Percentiles rank a stretch among this genome's conserved stretches.
Conservation (phyloP, 306 rosid species). For the Cucurbita argyrosperma region DNA sequence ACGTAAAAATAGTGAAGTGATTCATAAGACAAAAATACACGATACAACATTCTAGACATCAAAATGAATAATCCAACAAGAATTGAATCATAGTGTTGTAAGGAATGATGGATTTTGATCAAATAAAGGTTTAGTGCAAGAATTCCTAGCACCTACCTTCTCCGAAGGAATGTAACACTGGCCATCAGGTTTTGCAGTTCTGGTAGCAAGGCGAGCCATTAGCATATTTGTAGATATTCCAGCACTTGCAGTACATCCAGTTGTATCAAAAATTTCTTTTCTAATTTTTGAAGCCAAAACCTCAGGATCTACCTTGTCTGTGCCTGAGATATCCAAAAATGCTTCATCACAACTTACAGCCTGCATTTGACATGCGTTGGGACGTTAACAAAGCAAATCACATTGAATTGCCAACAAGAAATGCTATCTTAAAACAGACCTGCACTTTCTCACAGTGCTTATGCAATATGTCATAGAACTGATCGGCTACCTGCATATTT, state of each 20-base stretch:
- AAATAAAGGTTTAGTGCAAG: neutral
- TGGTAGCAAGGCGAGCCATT: conserved; percentile 89
- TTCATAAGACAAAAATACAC: neutral
- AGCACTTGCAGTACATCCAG: conserved; percentile 86
- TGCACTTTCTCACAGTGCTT: conserved; percentile 69
- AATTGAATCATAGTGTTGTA: neutral
- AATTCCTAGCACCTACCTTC: conserved; percentile 21
- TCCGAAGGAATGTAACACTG: conserved; percentile 64
- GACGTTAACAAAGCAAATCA: conserved; percentile 6
- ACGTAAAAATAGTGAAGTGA: neutral
- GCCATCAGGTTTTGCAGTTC: conserved; percentile 91
- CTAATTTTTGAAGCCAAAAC: conserved; percentile 56
- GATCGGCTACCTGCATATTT: conserved; percentile 79
- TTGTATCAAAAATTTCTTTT: conserved; percentile 55
- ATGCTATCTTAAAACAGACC: conserved; percentile 20
- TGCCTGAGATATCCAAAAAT: conserved; percentile 55
- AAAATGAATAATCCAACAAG: neutral
- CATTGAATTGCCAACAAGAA: neutral
- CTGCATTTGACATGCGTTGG: conserved; percentile 25
- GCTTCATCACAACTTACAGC: conserved; percentile 99
- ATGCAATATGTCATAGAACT: conserved; percentile 72
- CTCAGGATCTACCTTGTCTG: conserved; percentile 46
- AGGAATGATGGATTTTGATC: neutral
- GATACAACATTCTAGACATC: neutral
- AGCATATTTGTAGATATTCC: conserved; percentile 85